These are phyloP conservation scores for Aspergillus ustus DNA, from an alignment of 2,329 filamentous ascomycete species.

Conservation along the genomic window DNA sequence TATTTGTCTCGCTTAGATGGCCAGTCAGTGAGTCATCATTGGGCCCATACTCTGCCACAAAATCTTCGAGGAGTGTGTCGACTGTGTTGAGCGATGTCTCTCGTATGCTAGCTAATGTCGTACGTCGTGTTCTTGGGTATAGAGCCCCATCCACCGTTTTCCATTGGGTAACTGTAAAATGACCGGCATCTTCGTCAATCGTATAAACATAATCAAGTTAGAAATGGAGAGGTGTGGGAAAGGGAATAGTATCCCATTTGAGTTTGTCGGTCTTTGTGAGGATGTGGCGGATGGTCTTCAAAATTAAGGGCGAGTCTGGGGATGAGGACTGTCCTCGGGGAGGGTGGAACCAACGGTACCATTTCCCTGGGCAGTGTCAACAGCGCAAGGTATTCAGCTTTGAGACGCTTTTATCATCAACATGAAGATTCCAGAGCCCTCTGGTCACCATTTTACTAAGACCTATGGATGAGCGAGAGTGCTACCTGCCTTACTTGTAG, in stretches of 20 bases:
- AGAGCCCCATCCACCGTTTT: not conserved
- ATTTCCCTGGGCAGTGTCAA: conserved; percentile 9
- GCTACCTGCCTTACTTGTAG: not conserved
- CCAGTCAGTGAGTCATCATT: not conserved
- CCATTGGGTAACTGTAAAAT: not conserved
- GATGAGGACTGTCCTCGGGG: not conserved
- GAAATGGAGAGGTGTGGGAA: not conserved
- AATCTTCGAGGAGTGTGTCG: not conserved
- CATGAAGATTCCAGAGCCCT: conserved; percentile 14
- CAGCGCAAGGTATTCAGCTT: no score
- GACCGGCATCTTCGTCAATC: conserved; percentile 1
- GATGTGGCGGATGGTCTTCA: conserved; percentile 7
- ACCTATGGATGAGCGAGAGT: not conserved
- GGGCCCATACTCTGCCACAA: not conserved
- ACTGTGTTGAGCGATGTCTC: not conserved
- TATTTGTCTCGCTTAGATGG: not conserved
- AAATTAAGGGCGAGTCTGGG: not conserved
- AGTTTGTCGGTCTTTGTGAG: not conserved
- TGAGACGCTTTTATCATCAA: conserved; percentile 5
- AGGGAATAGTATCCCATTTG: not conserved
- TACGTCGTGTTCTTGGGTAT: not conserved
- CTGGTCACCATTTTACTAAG: conserved; percentile 1
- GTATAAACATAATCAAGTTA: not conserved
- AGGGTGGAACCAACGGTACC: conserved; percentile 5
- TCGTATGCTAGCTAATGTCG: not conserved